phyloP scores from a whole-genome alignment of 768 basidiomycete genomes.

The Amanita phalloides region DNA sequence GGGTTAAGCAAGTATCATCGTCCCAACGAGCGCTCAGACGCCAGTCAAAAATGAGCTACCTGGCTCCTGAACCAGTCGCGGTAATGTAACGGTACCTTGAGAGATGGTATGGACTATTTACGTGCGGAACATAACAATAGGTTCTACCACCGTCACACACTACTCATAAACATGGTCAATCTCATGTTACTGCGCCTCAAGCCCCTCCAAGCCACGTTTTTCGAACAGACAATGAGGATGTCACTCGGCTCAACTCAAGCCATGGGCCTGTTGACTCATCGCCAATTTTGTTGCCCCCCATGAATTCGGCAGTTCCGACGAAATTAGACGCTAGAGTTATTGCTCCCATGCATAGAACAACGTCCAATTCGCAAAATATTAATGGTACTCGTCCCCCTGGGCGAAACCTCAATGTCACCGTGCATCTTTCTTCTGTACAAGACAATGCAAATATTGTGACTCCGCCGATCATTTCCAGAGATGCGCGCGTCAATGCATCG shows the following conservation, averaged over 20 bases:
- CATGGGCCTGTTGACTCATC: not conserved
- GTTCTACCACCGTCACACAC: not conserved
- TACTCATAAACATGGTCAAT: not conserved
- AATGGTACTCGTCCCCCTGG: not conserved
- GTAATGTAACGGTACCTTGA: not conserved
- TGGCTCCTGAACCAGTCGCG: not conserved
- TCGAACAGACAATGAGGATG: not conserved
- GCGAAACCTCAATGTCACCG: not conserved
- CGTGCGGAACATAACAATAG: not conserved
- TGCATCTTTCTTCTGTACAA: not conserved
- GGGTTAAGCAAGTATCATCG: not conserved
- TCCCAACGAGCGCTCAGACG: not conserved
- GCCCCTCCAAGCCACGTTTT: not conserved
- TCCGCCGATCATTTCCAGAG: not conserved
- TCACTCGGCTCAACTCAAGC: not conserved
- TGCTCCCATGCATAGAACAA: not conserved
- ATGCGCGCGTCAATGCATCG: no score
- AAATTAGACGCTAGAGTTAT: not conserved
- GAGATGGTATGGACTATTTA: not conserved
- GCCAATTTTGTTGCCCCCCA: not conserved
- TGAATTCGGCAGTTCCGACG: not conserved
- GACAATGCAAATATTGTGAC: not conserved
- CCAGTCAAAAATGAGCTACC: not conserved
- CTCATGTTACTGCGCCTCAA: not conserved
- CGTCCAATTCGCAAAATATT: not conserved